phyloP scores from a whole-genome alignment of 2,329 filamentous ascomycete genomes.

The Stagonosporopsis rhizophila region DNA sequence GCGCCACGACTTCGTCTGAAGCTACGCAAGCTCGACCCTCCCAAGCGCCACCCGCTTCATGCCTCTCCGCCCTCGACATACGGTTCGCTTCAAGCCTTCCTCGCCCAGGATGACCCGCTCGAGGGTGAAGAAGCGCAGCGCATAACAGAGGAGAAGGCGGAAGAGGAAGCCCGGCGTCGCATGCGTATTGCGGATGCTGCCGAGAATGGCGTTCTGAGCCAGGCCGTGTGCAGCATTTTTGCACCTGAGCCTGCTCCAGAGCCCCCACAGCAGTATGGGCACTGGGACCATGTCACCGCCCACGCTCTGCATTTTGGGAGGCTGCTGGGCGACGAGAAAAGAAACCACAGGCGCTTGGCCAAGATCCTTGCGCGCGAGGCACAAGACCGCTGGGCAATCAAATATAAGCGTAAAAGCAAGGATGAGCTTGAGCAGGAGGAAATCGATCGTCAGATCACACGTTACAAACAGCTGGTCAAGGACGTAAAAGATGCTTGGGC shows the following conservation, averaged over 20 bases:
- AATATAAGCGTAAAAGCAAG: conserved; percentile 60
- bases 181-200: conserved; percentile 74
- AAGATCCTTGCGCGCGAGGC: conserved; percentile 82
- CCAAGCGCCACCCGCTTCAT: conserved; percentile 61
- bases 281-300: conserved; percentile 81
- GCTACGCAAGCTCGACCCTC: conserved; percentile 59
- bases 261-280: conserved; percentile 81
- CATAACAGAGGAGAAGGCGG: conserved; percentile 41
- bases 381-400: conserved; percentile 74
- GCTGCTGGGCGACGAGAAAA: conserved; percentile 79
- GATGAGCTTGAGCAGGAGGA: conserved; percentile 86
- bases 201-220: conserved; percentile 77
- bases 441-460: conserved; percentile 67
- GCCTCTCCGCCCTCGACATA: conserved; percentile 55
- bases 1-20: conserved; percentile 55
- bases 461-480: conserved; percentile 75
- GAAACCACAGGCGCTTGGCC: conserved; percentile 76
- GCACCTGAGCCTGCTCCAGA: conserved; percentile 76
- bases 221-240: conserved; percentile 73
- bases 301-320: conserved; percentile 82
- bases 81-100: conserved; percentile 69
- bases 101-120: conserved; percentile 59
- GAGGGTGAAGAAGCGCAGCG: conserved; percentile 52
- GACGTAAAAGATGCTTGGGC: conserved; percentile 69
- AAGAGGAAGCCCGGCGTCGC: conserved; percentile 73